Base-by-base conservation (phyloP, 495 filamentous ascomycete genomes). In the Parathielavia appendiculata region DNA sequence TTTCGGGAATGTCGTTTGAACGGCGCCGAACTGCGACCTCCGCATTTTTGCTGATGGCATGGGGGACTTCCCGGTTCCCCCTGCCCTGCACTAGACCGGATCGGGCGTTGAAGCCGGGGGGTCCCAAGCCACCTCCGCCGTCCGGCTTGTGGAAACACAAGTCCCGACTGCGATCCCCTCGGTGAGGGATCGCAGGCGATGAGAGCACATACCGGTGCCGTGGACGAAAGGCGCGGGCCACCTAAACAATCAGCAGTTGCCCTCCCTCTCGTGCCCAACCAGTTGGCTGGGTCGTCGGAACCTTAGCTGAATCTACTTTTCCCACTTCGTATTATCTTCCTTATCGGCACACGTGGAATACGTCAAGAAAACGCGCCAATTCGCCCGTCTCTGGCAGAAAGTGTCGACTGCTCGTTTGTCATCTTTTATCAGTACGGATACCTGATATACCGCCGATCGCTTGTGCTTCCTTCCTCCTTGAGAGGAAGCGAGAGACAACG, bases 1-100 rank as follows among this genome's bases (percentile, higher is more conserved):
- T 59, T 71, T 71, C 58, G 65, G 67, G 64, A 64, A 68, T 66
- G 67, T 71, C 67, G 65, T 62, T 30, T 63, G 56, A 62, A 57
- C 60, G 62, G 64, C 65, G 64, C 64, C 62, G 62, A 65, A 65
- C 62, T 65, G 52, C 60, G 53, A 48, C 63, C 69, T 71, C 69
- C 69, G 65, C 67, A 64, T 63, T 56, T 36, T 50, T 40, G 53
- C 38, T 30, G 22, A 41, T 52, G 43, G 50, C 34, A 58, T 62
- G 51, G 39, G 26, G 46, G 45, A n/a, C 47, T 48, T 50, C 32
- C 56, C 41, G 52, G 45, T 49, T 43, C 40, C 36, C 58, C 53
- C 57, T 64, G 61, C 30, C 14, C 54, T 59, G 63, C 63, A 50
- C 63, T 61, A 54, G 20, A 63, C 66, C 61, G 63, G 61, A 70